phyloP scores from a whole-genome alignment of 2,329 filamentous ascomycete genomes.

The Colletotrichum aenigma region DNA sequence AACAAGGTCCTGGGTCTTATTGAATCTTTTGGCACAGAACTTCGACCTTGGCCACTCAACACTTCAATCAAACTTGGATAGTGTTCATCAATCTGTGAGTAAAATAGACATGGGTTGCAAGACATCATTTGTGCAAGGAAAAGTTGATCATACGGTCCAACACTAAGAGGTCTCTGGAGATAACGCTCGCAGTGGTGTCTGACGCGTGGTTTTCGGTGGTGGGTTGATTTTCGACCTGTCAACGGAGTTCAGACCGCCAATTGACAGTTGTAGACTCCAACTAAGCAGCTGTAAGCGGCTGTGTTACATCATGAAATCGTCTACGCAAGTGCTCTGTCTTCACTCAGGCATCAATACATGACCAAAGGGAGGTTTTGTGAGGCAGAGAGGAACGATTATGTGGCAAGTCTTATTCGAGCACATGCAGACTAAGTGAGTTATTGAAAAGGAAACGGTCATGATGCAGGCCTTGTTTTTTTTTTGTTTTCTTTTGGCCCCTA shows the following conservation, averaged over 20 bases:
- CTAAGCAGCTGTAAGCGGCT: too few relatives aligned
- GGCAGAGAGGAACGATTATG: background rate
- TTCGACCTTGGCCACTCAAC: background rate
- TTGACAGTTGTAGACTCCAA: background rate
- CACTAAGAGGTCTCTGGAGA: background rate
- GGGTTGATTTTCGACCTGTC: background rate
- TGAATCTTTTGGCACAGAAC: background rate
- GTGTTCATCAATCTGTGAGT: background rate
- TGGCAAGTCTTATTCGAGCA: background rate
- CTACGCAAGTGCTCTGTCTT: rapidly evolving
- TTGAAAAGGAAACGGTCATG: background rate
- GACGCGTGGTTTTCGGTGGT: background rate
- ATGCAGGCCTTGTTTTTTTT: too few relatives aligned
- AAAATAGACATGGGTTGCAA: background rate
- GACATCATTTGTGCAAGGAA: rapidly evolving
- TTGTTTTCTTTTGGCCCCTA: too few relatives aligned
- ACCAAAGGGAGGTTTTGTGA: background rate
- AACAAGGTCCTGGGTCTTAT: background rate
- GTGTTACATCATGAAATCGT: too few relatives aligned
- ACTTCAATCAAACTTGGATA: background rate
- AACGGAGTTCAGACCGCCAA: background rate
- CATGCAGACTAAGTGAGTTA: background rate
- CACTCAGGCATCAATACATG: background rate
- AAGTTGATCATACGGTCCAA: background rate
- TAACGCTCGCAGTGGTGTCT: background rate